Percentiles rank a stretch among this genome's conserved stretches.
Evolutionary conservation across 306 rosid species (phyloP).

Genomic region (Pyrus bretschneideri): DNA sequence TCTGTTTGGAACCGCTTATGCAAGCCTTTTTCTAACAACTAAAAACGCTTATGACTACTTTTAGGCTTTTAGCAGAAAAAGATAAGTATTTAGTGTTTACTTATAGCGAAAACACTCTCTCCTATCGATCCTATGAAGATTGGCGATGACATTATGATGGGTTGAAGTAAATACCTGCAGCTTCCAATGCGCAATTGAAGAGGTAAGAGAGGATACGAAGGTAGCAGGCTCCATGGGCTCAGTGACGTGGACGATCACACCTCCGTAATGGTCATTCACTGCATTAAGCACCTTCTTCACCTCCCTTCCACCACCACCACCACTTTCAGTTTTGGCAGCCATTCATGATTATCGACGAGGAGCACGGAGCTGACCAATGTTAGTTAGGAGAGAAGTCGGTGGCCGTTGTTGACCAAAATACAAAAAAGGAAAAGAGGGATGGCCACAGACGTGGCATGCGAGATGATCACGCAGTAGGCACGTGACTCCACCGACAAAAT

Average conservation of each 20-base stretch:
- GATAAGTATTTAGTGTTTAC: no score
- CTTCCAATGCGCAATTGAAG: slow-evolving; percentile 4
- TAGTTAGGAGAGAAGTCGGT: no score
- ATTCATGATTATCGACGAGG: not conserved
- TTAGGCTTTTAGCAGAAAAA: no score
- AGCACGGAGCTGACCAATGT: not conserved
- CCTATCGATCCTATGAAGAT: no score
- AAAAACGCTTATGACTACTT: no score
- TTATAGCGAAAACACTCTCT: no score
- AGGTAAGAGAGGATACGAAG: not conserved
- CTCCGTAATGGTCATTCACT: not conserved
- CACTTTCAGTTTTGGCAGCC: not conserved
- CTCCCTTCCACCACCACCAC: not conserved
- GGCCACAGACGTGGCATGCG: not conserved
- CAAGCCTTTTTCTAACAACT: no score
- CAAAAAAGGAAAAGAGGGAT: not conserved
- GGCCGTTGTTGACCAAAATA: not conserved
- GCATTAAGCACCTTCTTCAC: not conserved
- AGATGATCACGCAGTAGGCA: not conserved
- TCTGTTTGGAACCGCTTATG: no score
- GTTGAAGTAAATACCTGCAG: not conserved
- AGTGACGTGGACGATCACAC: not conserved
- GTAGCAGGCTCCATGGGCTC: not conserved
- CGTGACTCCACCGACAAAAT: not conserved
- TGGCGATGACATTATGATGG: not conserved